Evolutionary conservation across 2,329 filamentous ascomycete genomes (phyloP), one percentile per base, ranked within the genome.

Genomic region (Celoporthe dispersa): DNA sequence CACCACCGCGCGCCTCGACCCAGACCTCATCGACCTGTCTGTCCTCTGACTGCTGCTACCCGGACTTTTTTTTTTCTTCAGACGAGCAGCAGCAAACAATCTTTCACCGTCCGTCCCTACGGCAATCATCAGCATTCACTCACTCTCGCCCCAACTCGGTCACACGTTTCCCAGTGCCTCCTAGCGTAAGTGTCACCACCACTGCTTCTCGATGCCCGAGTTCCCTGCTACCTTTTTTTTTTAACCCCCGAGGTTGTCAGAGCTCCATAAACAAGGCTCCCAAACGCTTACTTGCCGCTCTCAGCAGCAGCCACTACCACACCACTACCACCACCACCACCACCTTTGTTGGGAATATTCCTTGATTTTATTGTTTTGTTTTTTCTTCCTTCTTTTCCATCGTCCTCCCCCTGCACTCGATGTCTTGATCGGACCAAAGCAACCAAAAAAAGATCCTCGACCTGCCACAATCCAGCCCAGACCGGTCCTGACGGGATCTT

Each of bases 381-480:
- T 1, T 16, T 16, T 31, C 12, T 31, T 16, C 16, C n/a, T 19
- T 57, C 28, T 16, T 19, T 55, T 31, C 28, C 5, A 31, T 16
- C 12, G 2, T 16, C 14, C 5, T 7, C 51, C n/a, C 25, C 53
- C 68, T 68, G 61, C 66, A 68, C 70, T 71, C 69, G 31, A 73
- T 72, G 73, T 68, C 68, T 75, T 73, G 71, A 73, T 65, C 66
- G 67, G 55, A 68, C 68, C 69, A 66, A 71, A 64, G 57, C 63
- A 67, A 64, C 59, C 69, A 48, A 48, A 48, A 48, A 19, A 44
- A 16, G 64, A 67, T 67, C 66, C 70, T 70, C 68, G 53, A 67
- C 67, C 68, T 68, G 67, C 72, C 33, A 69, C 68, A 59, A 59
- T 64, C 41, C 63, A 39, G n/a, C 60, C 66, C 68, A 6, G 35